phyloP scores from a whole-genome alignment of 192 early-diverging fungal species.

The Chytriomyces confervae region DNA sequence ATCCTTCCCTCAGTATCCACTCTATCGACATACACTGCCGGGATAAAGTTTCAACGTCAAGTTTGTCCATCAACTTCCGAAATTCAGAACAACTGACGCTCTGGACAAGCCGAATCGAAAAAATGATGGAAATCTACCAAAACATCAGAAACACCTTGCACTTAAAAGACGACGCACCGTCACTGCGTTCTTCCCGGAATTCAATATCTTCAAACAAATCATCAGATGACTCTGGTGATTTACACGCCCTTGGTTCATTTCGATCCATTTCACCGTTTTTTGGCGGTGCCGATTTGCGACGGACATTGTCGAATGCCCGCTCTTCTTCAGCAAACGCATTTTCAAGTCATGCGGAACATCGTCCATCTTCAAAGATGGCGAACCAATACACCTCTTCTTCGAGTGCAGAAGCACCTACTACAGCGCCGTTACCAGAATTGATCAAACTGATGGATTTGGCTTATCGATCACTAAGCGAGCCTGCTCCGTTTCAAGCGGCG shows the following conservation, averaged over 20 bases:
- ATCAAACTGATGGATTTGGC: background rate
- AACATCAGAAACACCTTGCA: background rate
- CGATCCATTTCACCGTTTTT: background rate
- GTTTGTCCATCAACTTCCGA: constrained; percentile 86
- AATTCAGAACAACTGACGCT: constrained; percentile 90
- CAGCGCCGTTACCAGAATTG: background rate
- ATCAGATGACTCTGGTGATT: background rate
- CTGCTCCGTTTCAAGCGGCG: no score
- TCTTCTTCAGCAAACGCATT: background rate
- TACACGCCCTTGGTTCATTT: background rate
- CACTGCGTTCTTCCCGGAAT: background rate
- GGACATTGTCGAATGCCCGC: background rate
- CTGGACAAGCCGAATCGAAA: constrained; percentile 83
- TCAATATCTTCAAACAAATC: background rate
- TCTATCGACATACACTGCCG: constrained; percentile 80
- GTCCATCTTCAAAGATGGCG: background rate
- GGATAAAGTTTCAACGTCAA: constrained; percentile 63
- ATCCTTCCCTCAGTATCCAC: constrained; percentile 38
- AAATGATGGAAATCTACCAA: constrained; percentile 57
- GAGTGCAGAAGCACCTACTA: background rate
- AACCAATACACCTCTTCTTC: background rate
- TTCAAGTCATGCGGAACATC: background rate
- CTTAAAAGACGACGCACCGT: background rate
- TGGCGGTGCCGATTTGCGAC: background rate
- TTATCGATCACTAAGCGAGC: background rate